These are phyloP conservation scores for Ganoderma leucocontextum DNA, from an alignment of 1,284 basidiomycete species.

Conservation along the genomic window DNA sequence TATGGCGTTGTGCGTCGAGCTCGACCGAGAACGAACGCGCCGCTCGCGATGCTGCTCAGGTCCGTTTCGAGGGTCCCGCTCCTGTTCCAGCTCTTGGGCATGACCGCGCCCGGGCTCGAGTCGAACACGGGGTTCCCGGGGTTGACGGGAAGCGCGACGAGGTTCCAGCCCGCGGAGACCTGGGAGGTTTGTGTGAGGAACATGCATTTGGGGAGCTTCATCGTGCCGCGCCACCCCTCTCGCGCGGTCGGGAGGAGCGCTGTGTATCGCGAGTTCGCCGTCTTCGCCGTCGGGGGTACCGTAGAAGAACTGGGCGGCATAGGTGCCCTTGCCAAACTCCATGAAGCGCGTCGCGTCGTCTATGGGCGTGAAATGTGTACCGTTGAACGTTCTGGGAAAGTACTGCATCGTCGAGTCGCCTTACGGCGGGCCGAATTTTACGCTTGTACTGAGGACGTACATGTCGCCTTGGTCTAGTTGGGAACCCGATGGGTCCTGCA, in stretches of 20 bases:
- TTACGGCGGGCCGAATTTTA: no score
- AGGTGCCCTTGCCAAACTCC: constrained; percentile 33
- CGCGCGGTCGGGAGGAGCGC: constrained; percentile 21
- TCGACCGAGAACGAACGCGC: no score
- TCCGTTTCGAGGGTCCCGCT: constrained; percentile 18
- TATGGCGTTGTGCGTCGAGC: no score
- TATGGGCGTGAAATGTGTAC: constrained; percentile 25
- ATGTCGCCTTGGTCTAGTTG: neutral
- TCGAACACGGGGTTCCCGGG: neutral
- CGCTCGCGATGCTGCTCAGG: constrained; percentile 19
- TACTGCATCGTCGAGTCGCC: constrained; percentile 27
- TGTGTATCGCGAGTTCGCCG: constrained; percentile 28
- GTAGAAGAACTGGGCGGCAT: constrained; percentile 32
- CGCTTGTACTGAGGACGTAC: no score
- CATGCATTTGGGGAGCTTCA: constrained; percentile 26
- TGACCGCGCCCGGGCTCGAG: neutral
- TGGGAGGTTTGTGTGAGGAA: constrained; percentile 19
- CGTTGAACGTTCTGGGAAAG: constrained; percentile 30
- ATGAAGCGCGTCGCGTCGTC: constrained; percentile 22
- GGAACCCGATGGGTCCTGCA: constrained; percentile 7
- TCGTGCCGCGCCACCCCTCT: constrained; percentile 32
- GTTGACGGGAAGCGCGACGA: constrained; percentile 23
- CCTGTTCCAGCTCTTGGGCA: neutral
- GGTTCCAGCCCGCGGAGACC: constrained; percentile 17
- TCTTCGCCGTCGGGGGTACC: constrained; percentile 21